phyloP scores from a whole-genome alignment of 148 eudicot species.

The Pharnaceum exiguum region DNA sequence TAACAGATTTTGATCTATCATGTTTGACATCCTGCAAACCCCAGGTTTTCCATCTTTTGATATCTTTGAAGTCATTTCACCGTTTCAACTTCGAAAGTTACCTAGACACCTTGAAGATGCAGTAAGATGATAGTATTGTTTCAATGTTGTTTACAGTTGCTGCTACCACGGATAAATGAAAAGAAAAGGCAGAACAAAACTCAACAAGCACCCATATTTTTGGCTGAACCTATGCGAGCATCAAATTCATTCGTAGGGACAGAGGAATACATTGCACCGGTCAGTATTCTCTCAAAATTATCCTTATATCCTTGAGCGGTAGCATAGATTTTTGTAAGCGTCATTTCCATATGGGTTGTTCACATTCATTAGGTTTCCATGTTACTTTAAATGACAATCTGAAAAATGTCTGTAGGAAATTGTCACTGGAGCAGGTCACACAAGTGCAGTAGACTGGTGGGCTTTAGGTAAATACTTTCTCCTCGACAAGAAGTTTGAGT shows the following conservation, averaged over 20 bases:
- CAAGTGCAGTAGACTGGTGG: constrained; percentile 99
- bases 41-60: constrained; percentile 43
- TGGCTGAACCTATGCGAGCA: constrained; percentile 97
- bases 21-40: constrained; percentile 98
- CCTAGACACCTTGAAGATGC: neutral
- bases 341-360: neutral
- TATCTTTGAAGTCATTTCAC: neutral
- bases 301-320: neutral
- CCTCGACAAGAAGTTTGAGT: too few relatives aligned
- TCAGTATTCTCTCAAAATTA: constrained; percentile 21
- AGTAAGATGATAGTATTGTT: constrained; percentile 1
- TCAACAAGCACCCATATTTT: constrained; percentile 73
- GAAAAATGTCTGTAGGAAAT: constrained; percentile 61
- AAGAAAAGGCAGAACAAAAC: constrained; percentile 65
- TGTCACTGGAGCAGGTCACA: constrained; percentile 85
- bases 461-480: constrained; percentile 64
- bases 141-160: constrained; percentile 42
- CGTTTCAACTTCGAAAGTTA: neutral
- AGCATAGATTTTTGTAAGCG: too few relatives aligned
- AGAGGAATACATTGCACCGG: constrained; percentile 99
- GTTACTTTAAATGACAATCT: constrained; percentile 7
- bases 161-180: constrained; percentile 51
- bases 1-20: constrained; percentile 96
- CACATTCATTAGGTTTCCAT: neutral
- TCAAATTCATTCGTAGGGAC: constrained; percentile 99